These are phyloP conservation scores for Lentithecium fluviatile DNA, from an alignment of 495 filamentous ascomycete genomes.

Conservation along the genomic window DNA sequence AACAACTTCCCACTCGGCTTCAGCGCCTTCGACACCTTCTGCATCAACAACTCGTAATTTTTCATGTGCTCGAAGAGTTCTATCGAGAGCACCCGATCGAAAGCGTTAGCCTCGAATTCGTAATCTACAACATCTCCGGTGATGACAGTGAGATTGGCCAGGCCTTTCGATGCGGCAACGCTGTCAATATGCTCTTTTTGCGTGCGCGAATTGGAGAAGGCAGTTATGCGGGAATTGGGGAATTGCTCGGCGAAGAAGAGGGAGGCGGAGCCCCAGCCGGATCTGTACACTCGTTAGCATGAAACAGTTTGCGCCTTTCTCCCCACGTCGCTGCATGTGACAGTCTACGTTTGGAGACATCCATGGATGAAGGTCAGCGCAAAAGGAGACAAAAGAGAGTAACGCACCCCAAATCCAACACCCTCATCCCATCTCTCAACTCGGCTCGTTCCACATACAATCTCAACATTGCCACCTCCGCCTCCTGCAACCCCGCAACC, in stretches of 20 bases:
- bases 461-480: slow-evolving; percentile 64
- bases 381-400: not conserved
- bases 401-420: slow-evolving; percentile 61
- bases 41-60: slow-evolving; percentile 65
- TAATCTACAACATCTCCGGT: slow-evolving; percentile 61
- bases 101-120: slow-evolving; percentile 54
- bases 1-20: slow-evolving; percentile 62
- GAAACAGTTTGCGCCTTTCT: not conserved
- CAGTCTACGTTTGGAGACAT: too few species aligned
- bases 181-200: slow-evolving; percentile 64
- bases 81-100: slow-evolving; percentile 62
- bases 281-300: slow-evolving; percentile 42
- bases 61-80: slow-evolving; percentile 76
- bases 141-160: slow-evolving; percentile 58
- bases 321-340: not conserved
- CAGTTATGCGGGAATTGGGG: slow-evolving; percentile 58
- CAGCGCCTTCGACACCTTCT: slow-evolving; percentile 56
- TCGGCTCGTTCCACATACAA: slow-evolving; percentile 56
- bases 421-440: slow-evolving; percentile 56
- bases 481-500: slow-evolving; percentile 56
- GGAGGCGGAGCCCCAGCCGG: slow-evolving; percentile 64
- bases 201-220: slow-evolving; percentile 63
- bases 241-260: slow-evolving; percentile 61
- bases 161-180: slow-evolving; percentile 51
- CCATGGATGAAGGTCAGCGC: slow-evolving; percentile 6